Base-by-base conservation (phyloP, 345 rosid genomes). In the Citrus medica region DNA sequence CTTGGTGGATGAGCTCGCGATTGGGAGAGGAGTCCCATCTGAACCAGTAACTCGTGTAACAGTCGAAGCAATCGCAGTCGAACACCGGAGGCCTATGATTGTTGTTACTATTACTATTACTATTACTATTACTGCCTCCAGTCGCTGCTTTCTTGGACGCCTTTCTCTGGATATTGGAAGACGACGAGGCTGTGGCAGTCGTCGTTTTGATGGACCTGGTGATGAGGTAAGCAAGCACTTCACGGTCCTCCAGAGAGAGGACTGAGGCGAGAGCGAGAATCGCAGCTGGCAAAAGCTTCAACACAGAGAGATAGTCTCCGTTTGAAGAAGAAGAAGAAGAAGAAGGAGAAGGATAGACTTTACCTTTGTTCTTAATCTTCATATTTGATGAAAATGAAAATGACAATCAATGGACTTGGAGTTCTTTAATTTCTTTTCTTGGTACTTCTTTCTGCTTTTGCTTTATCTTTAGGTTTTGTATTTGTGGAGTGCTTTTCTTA, bases 1-100 rank as follows among this genome's bases (percentile, higher is more conserved):
- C 92, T 46, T 89, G 89, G 79, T 94, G 92, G 73, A 97, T 92
- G 19, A 86, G 93, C 83, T 97, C 98, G 2, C 93, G 92, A 75
- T 90, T 93, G n/a, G 90, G 84, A 0, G 98, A 94, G 0, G 93
- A 94, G 80, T 94, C 98, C 99, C 98, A 97, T 4, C 93, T 76
- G 75, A 84, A 80, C 99, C 99, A 97, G 87, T 87, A 97, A 85
- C 84, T 90, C 5, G 89, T 87, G 82, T 97, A 97, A 25, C 99
- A 97, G 79, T 90, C 91, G 75, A 97, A 97, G 75, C 98, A 97
- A 70, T 88, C 94, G 38, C 99, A 97, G 17, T 87, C 87, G 53
- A 91, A 93, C 19, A 82, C 56, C 0, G 94, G 94, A 9, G 91
- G 78, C 72, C 80, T 82, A 28, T 89, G 94, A 30, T 24, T 35